A percentile compares a stretch with the other conserved stretches of the same genome.
Conservation (phyloP, 2,329 filamentous ascomycete genomes). For the Colletotrichum theobromicola region DNA sequence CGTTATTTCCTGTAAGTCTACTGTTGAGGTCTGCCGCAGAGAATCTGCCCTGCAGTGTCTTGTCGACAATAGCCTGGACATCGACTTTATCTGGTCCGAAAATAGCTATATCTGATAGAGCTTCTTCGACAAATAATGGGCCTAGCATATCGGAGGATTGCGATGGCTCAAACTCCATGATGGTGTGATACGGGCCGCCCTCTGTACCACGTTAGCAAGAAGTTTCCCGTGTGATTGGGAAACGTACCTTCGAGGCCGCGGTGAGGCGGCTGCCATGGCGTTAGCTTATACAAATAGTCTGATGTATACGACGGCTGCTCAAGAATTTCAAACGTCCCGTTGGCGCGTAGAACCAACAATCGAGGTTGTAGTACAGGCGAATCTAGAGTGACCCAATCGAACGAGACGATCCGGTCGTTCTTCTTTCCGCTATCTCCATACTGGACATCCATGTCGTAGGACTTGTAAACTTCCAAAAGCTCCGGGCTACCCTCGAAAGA, state of each 20-base stretch:
- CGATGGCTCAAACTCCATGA: conserved; percentile 64
- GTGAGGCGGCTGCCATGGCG: conserved; percentile 66
- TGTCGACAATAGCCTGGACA: conserved; percentile 38
- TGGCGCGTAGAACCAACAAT: conserved; percentile 64
- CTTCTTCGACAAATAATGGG: conserved; percentile 58
- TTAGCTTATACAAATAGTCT: conserved; percentile 63
- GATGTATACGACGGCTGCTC: conserved; percentile 64
- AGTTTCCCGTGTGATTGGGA: too few relatives aligned
- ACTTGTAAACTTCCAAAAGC: conserved; percentile 63
- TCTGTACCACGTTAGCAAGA: conserved; percentile 43
- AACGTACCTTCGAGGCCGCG: conserved; percentile 59
- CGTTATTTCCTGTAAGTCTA: background rate
- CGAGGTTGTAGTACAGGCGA: conserved; percentile 61
- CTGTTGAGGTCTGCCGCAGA: conserved; percentile 11
- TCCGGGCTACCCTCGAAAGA: conserved; percentile 57
- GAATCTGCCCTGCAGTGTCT: conserved; percentile 13
- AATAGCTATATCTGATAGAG: conserved; percentile 58
- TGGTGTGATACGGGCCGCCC: conserved; percentile 54
- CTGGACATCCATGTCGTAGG: conserved; percentile 66
- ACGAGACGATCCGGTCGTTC: conserved; percentile 68
- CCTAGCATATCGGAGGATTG: conserved; percentile 59
- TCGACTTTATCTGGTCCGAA: conserved; percentile 59
- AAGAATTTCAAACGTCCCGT: conserved; percentile 65
- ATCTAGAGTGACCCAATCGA: conserved; percentile 69
- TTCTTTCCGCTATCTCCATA: conserved; percentile 57